A percentile compares a stretch with the other conserved stretches of the same genome.
phyloP scores from a whole-genome alignment of 2,329 filamentous ascomycete species.

The Microdochium bolleyi region DNA sequence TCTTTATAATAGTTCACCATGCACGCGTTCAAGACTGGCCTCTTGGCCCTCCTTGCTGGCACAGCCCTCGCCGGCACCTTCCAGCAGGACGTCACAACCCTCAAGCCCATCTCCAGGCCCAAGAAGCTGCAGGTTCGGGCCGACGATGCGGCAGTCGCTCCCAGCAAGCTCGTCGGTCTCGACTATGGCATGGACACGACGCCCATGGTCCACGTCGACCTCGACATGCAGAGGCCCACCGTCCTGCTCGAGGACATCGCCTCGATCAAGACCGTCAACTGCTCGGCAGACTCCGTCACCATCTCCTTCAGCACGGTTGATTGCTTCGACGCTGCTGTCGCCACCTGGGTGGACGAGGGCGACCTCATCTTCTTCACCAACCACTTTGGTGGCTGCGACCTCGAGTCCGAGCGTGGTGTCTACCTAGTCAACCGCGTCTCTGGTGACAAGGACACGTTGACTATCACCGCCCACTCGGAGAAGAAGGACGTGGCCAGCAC shows the following conservation, averaged over 20 bases:
- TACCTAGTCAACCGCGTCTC: conserved; percentile 11
- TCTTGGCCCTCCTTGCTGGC: not conserved
- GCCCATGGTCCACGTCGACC: conserved; percentile 45
- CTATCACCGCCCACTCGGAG: conserved; percentile 10
- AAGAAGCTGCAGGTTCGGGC: not conserved
- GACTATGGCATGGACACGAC: conserved; percentile 17
- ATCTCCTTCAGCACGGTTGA: conserved; percentile 10
- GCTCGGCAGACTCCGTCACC: conserved; percentile 42
- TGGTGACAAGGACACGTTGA: conserved; percentile 4
- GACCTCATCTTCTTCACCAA: conserved; percentile 14
- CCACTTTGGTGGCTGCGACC: conserved; percentile 12
- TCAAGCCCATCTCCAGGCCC: not conserved
- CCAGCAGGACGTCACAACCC: not conserved
- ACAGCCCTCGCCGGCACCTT: not conserved
- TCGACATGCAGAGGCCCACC: conserved; percentile 28
- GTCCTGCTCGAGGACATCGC: conserved; percentile 25
- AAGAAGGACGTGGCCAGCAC: conserved; percentile 14
- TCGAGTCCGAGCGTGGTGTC: conserved; percentile 11
- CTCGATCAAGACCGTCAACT: conserved; percentile 43
- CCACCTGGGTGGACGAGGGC: conserved; percentile 8
- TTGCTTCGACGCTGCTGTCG: conserved; percentile 10
- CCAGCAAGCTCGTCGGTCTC: not conserved
- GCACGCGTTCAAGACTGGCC: not conserved
- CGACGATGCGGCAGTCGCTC: not conserved
- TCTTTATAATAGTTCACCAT: not conserved